Evolutionary conservation across 108 stramenopile species (phyloP).

Genomic region (Chaetoceros tenuissimus): DNA sequence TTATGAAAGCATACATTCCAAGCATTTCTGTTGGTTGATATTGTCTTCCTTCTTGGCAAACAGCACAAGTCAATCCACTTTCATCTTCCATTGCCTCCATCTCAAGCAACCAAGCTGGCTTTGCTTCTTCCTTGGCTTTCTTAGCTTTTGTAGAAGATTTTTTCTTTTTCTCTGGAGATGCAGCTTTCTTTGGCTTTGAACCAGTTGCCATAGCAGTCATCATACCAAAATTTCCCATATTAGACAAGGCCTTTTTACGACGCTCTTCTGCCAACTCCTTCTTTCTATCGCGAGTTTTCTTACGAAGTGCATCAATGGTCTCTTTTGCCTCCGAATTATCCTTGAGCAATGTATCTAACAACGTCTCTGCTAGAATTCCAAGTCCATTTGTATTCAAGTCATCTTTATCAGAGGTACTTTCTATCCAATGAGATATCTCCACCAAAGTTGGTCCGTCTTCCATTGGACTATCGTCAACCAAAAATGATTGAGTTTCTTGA

Average conservation of each 20-base stretch:
- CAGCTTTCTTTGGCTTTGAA: conserved; percentile 6
- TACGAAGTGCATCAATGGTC: conserved; percentile 32
- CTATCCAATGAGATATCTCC: conserved; percentile 71
- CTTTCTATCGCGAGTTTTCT: conserved; percentile 65
- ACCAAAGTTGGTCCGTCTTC: conserved; percentile 15
- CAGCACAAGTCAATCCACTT: conserved; percentile 61
- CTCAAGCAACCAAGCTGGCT: conserved; percentile 76
- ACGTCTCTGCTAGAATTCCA: conserved; percentile 72
- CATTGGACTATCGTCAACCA: conserved; percentile 6
- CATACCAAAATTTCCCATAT: conserved; percentile 45
- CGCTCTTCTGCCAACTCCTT: conserved; percentile 71
- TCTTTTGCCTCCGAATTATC: conserved; percentile 24
- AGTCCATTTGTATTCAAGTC: conserved; percentile 35
- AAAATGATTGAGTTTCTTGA: conserved; percentile 32
- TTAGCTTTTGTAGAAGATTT: conserved; percentile 8
- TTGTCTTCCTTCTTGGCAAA: conserved; percentile 77
- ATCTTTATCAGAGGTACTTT: conserved; percentile 68
- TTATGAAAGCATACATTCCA: conserved; percentile 76
- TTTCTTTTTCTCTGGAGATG: neutral
- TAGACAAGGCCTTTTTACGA: conserved; percentile 49
- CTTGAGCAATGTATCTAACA: conserved; percentile 58
- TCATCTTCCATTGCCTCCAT: conserved; percentile 83
- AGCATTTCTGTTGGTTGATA: conserved; percentile 70
- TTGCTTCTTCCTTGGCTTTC: neutral
- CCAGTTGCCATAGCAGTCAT: conserved; percentile 15